Conservation (phyloP, 352 stramenopile species). For the Globisporangium alternatum region DNA sequence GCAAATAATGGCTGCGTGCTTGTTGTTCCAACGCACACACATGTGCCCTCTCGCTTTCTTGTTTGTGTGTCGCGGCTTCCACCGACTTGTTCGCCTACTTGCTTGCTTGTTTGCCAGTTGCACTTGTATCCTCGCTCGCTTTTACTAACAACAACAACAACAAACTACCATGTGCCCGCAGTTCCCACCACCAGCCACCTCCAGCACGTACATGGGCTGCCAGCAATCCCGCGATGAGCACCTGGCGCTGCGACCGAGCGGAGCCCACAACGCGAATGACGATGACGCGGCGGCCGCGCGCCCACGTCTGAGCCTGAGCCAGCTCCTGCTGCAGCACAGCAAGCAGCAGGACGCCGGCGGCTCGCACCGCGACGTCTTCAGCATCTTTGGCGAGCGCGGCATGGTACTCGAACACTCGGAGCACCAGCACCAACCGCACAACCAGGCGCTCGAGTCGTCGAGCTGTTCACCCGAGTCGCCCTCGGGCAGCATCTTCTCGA, state of each 20-base stretch:
- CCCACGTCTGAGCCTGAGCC: slow-evolving; percentile 43
- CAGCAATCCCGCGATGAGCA: slow-evolving; percentile 59
- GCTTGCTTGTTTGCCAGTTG: not conserved
- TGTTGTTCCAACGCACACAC: not conserved
- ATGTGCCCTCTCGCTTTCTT: slow-evolving; percentile 2
- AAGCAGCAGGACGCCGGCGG: slow-evolving; percentile 42
- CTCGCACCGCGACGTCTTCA: slow-evolving; percentile 80
- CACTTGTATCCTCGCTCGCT: not conserved
- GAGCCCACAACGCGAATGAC: not conserved
- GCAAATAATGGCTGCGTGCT: slow-evolving; percentile 1
- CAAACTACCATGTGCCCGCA: not conserved
- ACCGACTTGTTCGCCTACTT: not conserved
- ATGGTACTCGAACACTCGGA: slow-evolving; percentile 53
- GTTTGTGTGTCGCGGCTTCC: not conserved
- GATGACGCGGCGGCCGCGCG: slow-evolving; percentile 22
- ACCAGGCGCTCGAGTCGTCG: slow-evolving; percentile 12
- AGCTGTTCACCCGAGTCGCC: slow-evolving; percentile 52
- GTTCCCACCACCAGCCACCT: not conserved
- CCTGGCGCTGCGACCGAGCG: slow-evolving; percentile 18
- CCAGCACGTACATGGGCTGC: slow-evolving; percentile 40
- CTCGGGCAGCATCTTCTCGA: slow-evolving; percentile 68
- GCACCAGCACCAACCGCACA: slow-evolving; percentile 16
- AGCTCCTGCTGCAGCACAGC: slow-evolving; percentile 50
- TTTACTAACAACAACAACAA: not conserved
- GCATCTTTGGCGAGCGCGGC: slow-evolving; percentile 78